phyloP scores from a whole-genome alignment of 768 basidiomycete genomes.

The Suillus lakei region DNA sequence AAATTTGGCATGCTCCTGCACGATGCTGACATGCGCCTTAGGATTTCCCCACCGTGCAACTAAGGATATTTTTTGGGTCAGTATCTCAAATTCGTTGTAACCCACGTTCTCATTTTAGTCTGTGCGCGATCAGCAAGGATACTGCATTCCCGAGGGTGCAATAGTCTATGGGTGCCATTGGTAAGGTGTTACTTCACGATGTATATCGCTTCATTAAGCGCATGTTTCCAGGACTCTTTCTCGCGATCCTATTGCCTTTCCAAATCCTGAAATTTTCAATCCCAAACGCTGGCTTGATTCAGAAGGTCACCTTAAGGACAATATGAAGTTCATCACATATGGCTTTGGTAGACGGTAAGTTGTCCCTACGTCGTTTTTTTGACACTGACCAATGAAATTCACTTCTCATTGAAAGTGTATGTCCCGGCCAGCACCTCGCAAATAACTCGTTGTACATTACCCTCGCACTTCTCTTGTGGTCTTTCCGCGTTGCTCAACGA shows the following conservation, averaged over 20 bases:
- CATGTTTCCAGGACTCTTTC: background rate
- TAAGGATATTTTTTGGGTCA: background rate
- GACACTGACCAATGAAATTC: too few relatives aligned
- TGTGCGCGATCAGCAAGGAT: background rate
- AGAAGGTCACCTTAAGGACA: background rate
- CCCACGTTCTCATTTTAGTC: background rate
- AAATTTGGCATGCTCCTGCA: background rate
- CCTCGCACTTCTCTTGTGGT: too few relatives aligned
- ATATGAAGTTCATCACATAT: background rate
- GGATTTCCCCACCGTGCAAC: background rate
- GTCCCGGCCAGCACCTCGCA: too few relatives aligned
- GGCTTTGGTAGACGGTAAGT: slow-evolving; percentile 2
- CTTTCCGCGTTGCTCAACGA: too few relatives aligned
- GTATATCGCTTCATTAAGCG: background rate
- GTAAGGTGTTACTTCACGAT: background rate
- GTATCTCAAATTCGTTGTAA: background rate
- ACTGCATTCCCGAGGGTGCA: background rate
- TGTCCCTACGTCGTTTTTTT: background rate
- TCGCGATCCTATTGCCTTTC: background rate
- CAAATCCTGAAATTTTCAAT: background rate
- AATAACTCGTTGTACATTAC: too few relatives aligned
- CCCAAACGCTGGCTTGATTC: background rate
- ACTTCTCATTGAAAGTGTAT: too few relatives aligned
- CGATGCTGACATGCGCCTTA: background rate
- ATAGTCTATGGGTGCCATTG: background rate